These are phyloP conservation scores for Neohortaea acidophila DNA, from an alignment of 495 filamentous ascomycete genomes.

Conservation along the genomic window DNA sequence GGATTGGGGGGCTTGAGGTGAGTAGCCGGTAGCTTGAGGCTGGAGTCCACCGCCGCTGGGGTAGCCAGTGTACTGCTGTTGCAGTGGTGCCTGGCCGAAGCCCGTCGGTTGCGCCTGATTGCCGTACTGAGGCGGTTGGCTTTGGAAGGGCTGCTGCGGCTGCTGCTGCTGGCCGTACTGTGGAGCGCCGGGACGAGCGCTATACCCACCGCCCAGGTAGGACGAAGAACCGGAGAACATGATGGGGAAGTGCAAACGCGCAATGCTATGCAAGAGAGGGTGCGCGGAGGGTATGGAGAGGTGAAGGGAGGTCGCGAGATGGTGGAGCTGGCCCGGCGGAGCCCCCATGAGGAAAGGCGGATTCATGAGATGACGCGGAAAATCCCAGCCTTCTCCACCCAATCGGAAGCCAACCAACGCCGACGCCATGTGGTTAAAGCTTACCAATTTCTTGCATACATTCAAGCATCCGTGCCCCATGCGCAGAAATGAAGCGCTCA, in stretches of 20 bases:
- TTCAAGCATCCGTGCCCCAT: too few species aligned
- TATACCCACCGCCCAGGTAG: conserved; percentile 61
- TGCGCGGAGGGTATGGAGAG: background rate
- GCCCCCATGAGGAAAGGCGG: too few species aligned
- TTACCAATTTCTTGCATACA: too few species aligned
- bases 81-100: conserved; percentile 20
- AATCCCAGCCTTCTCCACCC: too few species aligned
- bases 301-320: too few species aligned
- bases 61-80: conserved; percentile 34
- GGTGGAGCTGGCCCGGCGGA: too few species aligned
- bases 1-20: conserved; percentile 27
- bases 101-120: conserved; percentile 35
- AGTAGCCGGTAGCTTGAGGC: conserved; percentile 34
- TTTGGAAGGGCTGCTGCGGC: conserved; percentile 31
- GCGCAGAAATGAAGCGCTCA: too few species aligned
- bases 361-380: too few species aligned
- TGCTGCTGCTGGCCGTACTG: conserved; percentile 48
- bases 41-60: conserved; percentile 26
- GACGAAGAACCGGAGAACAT: conserved; percentile 86
- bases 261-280: background rate
- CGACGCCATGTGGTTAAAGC: background rate
- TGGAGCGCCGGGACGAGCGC: conserved; percentile 53
- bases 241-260: conserved; percentile 15
- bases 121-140: conserved; percentile 1
- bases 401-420: background rate